phyloP scores from a whole-genome alignment of 2,329 filamentous ascomycete genomes.

The Seiridium unicorne region DNA sequence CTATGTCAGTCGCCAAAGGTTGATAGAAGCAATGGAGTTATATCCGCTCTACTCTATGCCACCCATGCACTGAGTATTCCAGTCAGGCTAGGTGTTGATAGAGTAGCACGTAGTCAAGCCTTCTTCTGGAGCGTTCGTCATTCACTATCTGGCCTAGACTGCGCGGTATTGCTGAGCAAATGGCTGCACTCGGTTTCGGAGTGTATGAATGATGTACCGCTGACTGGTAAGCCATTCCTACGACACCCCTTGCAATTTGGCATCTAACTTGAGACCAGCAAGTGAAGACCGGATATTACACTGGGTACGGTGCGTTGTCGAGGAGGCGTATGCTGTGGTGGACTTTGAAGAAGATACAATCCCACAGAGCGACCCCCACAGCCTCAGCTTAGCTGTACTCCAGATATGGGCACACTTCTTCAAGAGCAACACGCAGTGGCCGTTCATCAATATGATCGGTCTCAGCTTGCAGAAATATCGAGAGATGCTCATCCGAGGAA shows the following conservation, averaged over 20 bases:
- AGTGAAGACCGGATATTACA: constrained; percentile 43
- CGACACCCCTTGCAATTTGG: background rate
- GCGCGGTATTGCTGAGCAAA: constrained; percentile 52
- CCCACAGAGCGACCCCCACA: constrained; percentile 23
- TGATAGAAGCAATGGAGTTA: constrained; percentile 44
- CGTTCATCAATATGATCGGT: constrained; percentile 44
- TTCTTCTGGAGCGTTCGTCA: constrained; percentile 59
- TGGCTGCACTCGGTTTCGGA: constrained; percentile 35
- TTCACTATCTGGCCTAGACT: constrained; percentile 52
- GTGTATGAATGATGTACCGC: constrained; percentile 15
- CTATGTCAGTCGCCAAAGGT: constrained; percentile 36
- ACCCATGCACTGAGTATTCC: constrained; percentile 55
- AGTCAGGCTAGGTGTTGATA: constrained; percentile 51
- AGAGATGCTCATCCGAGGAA: constrained; percentile 17
- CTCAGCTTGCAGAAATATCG: constrained; percentile 35
- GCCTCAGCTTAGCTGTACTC: constrained; percentile 36
- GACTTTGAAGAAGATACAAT: constrained; percentile 35
- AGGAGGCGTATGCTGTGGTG: constrained; percentile 38
- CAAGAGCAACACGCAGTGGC: constrained; percentile 46
- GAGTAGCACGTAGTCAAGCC: constrained; percentile 52
- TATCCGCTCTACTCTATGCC: constrained; percentile 50
- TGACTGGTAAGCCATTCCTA: constrained; percentile 24
- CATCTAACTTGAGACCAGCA: background rate
- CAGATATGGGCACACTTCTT: constrained; percentile 47
- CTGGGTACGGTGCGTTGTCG: constrained; percentile 44